A percentile compares a stretch with the other conserved stretches of the same genome.
phyloP scores from a whole-genome alignment of 202 grass and related monocot genomes.

The Panicum hallii region DNA sequence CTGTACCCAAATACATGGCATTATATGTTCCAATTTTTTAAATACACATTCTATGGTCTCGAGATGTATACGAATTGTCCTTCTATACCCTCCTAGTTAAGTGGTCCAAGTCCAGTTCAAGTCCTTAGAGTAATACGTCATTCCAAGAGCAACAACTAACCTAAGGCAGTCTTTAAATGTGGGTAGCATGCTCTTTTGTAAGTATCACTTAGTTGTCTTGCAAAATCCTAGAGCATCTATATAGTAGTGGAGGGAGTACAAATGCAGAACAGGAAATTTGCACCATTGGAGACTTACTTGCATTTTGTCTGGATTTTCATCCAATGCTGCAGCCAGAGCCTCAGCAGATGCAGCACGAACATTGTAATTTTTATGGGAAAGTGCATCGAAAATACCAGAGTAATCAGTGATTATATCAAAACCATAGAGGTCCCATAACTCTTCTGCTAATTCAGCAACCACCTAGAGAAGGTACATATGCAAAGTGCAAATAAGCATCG shows the following conservation, averaged over 20 bases:
- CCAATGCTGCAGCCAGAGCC: conserved; percentile 89
- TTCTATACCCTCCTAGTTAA: neutral
- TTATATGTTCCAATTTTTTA: neutral
- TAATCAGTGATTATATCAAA: conserved; percentile 90
- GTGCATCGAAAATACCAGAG: conserved; percentile 82
- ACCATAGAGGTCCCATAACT: conserved; percentile 88
- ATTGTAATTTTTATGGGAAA: conserved; percentile 90
- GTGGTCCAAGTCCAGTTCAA: conserved; percentile 12
- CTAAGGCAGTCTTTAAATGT: neutral
- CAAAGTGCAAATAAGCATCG: conserved; percentile 31
- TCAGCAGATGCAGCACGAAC: conserved; percentile 89
- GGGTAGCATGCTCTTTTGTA: neutral
- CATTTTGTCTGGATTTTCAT: conserved; percentile 88
- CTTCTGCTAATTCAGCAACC: conserved; percentile 92
- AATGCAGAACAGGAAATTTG: conserved; percentile 36
- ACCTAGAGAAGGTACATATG: conserved; percentile 55
- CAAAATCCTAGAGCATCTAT: conserved; percentile 1
- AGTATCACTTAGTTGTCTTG: neutral
- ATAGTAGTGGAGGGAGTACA: neutral
- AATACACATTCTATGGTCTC: neutral
- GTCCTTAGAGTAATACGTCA: neutral
- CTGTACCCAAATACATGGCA: neutral
- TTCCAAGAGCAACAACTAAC: conserved; percentile 11
- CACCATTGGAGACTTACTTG: conserved; percentile 61
- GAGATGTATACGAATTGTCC: neutral